Percentiles rank a stretch among this genome's conserved stretches.
Evolutionary conservation across 495 filamentous ascomycete genomes (phyloP).

Genomic region (Penicillium diatomitis): DNA sequence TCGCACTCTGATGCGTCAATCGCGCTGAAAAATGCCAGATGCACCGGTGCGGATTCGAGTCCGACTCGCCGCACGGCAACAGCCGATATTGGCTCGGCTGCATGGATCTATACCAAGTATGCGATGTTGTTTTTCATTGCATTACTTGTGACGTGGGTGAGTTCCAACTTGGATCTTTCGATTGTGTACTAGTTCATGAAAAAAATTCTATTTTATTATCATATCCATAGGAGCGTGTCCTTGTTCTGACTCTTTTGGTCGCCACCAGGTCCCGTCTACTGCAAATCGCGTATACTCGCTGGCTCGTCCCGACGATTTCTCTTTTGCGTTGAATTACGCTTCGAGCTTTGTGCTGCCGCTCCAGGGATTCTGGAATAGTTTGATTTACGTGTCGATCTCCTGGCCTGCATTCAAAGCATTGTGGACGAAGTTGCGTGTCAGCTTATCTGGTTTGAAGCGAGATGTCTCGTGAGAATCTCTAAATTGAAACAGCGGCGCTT

Average conservation of each 20-base stretch:
- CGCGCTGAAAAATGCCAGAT: slow-evolving; percentile 1
- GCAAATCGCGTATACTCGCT: slow-evolving; percentile 69
- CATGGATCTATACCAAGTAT: slow-evolving; percentile 76
- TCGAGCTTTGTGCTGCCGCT: slow-evolving; percentile 70
- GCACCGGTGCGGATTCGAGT: slow-evolving; percentile 4
- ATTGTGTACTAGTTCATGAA: background rate
- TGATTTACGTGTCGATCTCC: slow-evolving; percentile 67
- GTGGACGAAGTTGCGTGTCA: slow-evolving; percentile 2
- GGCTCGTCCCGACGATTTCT: slow-evolving; percentile 41
- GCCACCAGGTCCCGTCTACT: slow-evolving; percentile 57
- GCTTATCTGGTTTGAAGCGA: too few relatives aligned
- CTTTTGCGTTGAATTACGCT: slow-evolving; percentile 55
- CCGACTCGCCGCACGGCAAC: slow-evolving; percentile 12
- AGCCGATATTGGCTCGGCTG: slow-evolving; percentile 28
- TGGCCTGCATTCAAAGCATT: slow-evolving; percentile 25
- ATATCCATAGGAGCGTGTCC: slow-evolving; percentile 1
- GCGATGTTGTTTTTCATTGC: slow-evolving; percentile 81
- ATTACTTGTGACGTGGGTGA: slow-evolving; percentile 70
- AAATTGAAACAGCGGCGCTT: too few relatives aligned
- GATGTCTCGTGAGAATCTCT: too few relatives aligned
- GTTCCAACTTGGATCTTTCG: background rate
- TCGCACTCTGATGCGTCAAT: slow-evolving; percentile 1
- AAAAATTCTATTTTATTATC: background rate
- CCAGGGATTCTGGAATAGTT: slow-evolving; percentile 80
- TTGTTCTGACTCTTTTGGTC: background rate